Base-by-base conservation (phyloP, 2,329 filamentous ascomycete species). In the Nothopassalora personata region DNA sequence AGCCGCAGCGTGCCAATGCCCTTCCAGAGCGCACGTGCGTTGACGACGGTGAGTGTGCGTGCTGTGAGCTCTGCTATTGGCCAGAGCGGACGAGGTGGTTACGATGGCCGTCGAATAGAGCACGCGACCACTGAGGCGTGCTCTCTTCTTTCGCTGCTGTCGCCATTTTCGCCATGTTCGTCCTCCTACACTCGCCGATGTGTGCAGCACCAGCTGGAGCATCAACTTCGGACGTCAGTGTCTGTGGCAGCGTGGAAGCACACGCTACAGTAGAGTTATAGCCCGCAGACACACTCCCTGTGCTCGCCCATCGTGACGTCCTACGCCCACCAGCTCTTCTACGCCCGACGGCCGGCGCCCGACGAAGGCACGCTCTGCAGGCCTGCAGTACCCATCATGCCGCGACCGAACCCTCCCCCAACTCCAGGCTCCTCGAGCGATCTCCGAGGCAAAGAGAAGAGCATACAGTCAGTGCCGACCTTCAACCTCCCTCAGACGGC, bases 371-470 rank as follows among this genome's bases (percentile, higher is more conserved):
- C 58, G 53, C 53, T 30, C 56, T 33, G 23, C 34, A 47, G 54
- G 50, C 57, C 58, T 30, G 53, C 60, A 36, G 30, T 77, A 1
- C 80, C 54, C 18, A 59, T 53, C 63, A 91, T 91, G 88, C 84
- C 87, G 72, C 85, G 82, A 59, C 80, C 83, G 48, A 79, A 78
- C 57, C 79, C 86, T 56, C 90, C 88, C 48, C 89, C 87, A 47
- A 95, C 90, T 52, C 91, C 90, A 45, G 86, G 85, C 54, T 89
- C 89, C 10, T 93, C 89, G 34, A 88, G 88, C 53, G 90, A 94
- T 70, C 89, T 94, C 72, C 83, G 84, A 58, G 86, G 85, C 64
- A 85, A 90, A 74, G 84, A 85, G 60, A 43, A 43, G 39, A 80
- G 87, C 49, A 76, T 80, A 45, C 78, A 81, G 43, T 77, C 88